A percentile compares a stretch with the other conserved stretches of the same genome.
These are phyloP conservation scores for Yamadazyma takamatsuzukensis DNA, from an alignment of 805 yeast species.

Conservation along the genomic window DNA sequence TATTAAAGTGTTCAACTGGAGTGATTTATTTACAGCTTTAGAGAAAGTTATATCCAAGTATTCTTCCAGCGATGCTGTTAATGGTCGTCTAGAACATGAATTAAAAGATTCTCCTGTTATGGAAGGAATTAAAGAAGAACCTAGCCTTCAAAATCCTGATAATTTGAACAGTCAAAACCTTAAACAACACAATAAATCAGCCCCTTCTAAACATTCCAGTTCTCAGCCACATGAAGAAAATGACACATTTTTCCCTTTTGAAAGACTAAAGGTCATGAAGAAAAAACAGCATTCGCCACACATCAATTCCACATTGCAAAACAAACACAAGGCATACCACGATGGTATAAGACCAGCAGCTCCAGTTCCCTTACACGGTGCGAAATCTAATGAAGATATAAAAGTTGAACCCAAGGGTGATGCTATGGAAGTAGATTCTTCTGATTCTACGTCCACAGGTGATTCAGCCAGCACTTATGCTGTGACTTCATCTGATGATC, in stretches of 20 bases:
- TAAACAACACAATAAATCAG: too few relatives aligned
- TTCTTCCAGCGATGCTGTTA: conserved; percentile 16
- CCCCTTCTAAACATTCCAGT: too few relatives aligned
- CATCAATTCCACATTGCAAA: conserved; percentile 2
- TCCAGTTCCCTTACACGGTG: conserved; percentile 13
- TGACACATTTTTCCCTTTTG: conserved; percentile 20
- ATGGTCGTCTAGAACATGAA: too few relatives aligned
- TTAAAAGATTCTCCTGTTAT: too few relatives aligned
- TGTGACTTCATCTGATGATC: conserved; percentile 14
- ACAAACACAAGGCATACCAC: conserved; percentile 12
- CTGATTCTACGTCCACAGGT: conserved; percentile 9
- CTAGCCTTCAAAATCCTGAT: too few relatives aligned
- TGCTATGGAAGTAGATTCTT: conserved; percentile 10
- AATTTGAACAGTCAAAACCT: too few relatives aligned
- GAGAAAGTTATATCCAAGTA: conserved; percentile 59
- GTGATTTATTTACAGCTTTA: conserved; percentile 48
- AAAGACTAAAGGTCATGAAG: conserved; percentile 22
- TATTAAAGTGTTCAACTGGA: conserved; percentile 65
- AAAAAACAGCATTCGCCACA: conserved; percentile 12
- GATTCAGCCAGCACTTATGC: conserved; percentile 10
- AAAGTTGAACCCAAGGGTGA: background rate
- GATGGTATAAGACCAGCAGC: conserved; percentile 19
- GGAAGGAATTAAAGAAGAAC: too few relatives aligned
- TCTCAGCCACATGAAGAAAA: too few relatives aligned
- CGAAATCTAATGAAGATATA: background rate